Base-by-base conservation (phyloP, 257 asterid species). In the Fraxinus cuspidata region DNA sequence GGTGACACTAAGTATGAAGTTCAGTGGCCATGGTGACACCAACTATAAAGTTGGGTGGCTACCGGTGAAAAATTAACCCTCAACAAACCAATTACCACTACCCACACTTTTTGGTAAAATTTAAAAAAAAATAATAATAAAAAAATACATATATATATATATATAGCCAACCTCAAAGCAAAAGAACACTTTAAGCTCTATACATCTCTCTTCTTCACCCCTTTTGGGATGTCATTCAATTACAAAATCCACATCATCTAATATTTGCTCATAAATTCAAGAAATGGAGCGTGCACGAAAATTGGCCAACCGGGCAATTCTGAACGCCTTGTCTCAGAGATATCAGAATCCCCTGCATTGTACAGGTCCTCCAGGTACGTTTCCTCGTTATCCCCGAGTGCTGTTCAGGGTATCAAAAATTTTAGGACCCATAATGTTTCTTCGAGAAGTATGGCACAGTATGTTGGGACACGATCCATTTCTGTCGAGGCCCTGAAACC, bases 231-330 rank as follows among this genome's bases (percentile, higher is more conserved):
- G 75, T 75, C 44, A 47, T 47, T 37, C 21, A 74, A 28, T 53
- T 56, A 64, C 60, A 32, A 15, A 34, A 66, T 69, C 10, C 37
- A 66, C 47, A 27, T 27, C 23, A 19, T 56, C 28, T 56, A 27
- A 27, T 56, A 44, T 7, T 73, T 44, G 25, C 74, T 25, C n/a
- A 2, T 15, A 67, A 38, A n/a, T 28, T 13, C 4, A 1, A 76
- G 47, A 13, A 81, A 93, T 93, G 98, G 98, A 93, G 79, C 92
- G 94, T 7, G 93, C 94, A 1, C 83, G 98, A 67, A 91, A 85
- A 81, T 85, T 93, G 31, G 94, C 92, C 16, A 89, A 82, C 92
- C 58, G 82, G 74, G 94, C 91, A 12, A 85, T 91, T 67, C 88
- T 91, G 84, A 81, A 38, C 97, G 94, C 40, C 76, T 93, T 44